Conservation (phyloP, 495 filamentous ascomycete genomes). For the Podospora pseudoanserina region DNA sequence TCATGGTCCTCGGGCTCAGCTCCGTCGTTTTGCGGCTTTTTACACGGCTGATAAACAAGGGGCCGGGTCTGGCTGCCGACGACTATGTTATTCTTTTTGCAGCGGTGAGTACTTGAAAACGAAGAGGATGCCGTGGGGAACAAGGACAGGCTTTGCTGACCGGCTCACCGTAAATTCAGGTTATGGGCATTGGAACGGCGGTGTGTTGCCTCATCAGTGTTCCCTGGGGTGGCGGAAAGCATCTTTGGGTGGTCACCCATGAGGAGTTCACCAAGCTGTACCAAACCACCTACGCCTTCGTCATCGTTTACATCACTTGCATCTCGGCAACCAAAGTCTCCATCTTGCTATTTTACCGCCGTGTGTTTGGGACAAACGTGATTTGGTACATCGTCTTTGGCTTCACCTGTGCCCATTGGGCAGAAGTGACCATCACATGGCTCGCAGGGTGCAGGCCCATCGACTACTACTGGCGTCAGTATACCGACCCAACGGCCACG, state of each 20-base stretch:
- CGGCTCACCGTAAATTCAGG: conserved; percentile 11
- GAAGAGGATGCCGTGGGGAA: neutral
- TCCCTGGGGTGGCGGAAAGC: conserved; percentile 22
- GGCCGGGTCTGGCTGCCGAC: conserved; percentile 20
- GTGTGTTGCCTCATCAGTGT: conserved; percentile 23
- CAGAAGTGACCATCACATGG: conserved; percentile 26
- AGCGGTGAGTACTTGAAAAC: conserved; percentile 10
- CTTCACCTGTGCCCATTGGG: conserved; percentile 18
- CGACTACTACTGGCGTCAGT: conserved; percentile 25
- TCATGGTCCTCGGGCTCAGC: conserved; percentile 21
- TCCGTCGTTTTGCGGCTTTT: conserved; percentile 18
- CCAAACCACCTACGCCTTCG: conserved; percentile 26
- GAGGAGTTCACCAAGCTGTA: conserved; percentile 24
- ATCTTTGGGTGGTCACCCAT: conserved; percentile 21
- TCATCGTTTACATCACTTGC: conserved; percentile 29
- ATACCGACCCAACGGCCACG: conserved; percentile 21
- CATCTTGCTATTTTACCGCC: conserved; percentile 27
- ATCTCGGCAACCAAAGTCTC: conserved; percentile 25
- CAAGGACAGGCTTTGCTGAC: neutral
- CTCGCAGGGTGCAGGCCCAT: conserved; percentile 21
- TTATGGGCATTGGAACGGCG: conserved; percentile 21
- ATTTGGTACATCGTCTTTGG: conserved; percentile 21
- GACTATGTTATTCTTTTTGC: conserved; percentile 24
- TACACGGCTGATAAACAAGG: conserved; percentile 16
- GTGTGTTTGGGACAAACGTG: conserved; percentile 21